Percentiles rank a stretch among this genome's conserved stretches.
These are phyloP conservation scores for Hansenula anomala DNA, from an alignment of 1,139 yeast genomes.

Conservation along the genomic window DNA sequence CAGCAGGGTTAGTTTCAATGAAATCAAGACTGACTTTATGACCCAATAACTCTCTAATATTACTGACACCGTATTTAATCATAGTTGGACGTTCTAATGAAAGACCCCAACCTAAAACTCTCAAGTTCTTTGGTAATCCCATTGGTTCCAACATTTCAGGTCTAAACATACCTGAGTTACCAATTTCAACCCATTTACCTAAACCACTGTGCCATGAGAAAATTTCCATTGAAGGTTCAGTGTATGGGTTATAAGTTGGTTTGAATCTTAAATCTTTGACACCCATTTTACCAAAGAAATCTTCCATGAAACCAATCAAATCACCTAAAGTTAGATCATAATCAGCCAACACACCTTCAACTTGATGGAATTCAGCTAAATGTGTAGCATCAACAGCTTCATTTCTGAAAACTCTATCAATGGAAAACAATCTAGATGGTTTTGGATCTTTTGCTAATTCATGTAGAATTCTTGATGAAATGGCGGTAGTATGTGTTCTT, in stretches of 20 bases:
- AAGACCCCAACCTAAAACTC: conserved; percentile 97
- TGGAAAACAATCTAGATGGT: conserved; percentile 89
- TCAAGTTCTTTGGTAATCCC: conserved; percentile 93
- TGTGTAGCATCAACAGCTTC: conserved; percentile 99
- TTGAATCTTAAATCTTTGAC: conserved; percentile 92
- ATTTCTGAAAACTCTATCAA: conserved; percentile 98
- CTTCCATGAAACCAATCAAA: conserved; percentile 97
- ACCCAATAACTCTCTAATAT: conserved; percentile 91
- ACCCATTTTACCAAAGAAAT: conserved; percentile 96
- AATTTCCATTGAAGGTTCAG: conserved; percentile 98
- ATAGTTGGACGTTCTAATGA: conserved; percentile 97
- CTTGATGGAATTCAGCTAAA: conserved; percentile 98
- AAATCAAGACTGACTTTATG: conserved; percentile 92
- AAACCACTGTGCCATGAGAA: conserved; percentile 95
- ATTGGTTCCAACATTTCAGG: conserved; percentile 98
- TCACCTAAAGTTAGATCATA: conserved; percentile 93
- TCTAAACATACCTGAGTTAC: conserved; percentile 99
- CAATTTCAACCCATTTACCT: conserved; percentile 98
- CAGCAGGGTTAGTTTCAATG: conserved; percentile 95
- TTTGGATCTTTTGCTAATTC: conserved; percentile 84
- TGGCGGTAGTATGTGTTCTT: conserved; percentile 97
- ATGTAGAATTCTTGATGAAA: conserved; percentile 84
- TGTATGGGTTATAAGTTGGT: conserved; percentile 98
- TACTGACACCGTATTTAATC: conserved; percentile 95
- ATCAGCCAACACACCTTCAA: conserved; percentile 98